These are phyloP conservation scores for Debaryomyces fabryi DNA, from an alignment of 1,139 yeast genomes.

Conservation along the genomic window DNA sequence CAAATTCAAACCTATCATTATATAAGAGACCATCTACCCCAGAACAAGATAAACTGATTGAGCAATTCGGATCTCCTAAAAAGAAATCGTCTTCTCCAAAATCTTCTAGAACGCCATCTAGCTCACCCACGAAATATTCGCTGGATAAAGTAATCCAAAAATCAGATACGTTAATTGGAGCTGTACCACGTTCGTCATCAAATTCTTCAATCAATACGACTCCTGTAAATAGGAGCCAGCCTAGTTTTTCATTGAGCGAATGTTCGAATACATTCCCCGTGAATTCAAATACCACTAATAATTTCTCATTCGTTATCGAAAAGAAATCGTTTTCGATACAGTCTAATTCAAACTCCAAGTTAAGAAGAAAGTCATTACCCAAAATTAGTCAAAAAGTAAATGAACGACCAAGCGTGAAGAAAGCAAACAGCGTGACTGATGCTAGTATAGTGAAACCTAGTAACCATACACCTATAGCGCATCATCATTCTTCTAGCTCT, in stretches of 20 bases:
- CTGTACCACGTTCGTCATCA: constrained; percentile 10
- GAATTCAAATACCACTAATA: constrained; percentile 14
- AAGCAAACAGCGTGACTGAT: constrained; percentile 11
- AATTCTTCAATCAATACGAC: background rate
- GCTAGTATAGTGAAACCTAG: constrained; percentile 10
- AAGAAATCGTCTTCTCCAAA: constrained; percentile 10
- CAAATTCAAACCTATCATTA: constrained; percentile 3
- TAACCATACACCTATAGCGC: constrained; percentile 9
- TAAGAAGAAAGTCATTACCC: constrained; percentile 20
- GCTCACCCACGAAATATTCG: constrained; percentile 7
- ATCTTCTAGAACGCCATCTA: constrained; percentile 7
- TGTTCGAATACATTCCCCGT: constrained; percentile 30
- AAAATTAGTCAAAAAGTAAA: constrained; percentile 11
- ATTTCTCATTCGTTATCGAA: constrained; percentile 21
- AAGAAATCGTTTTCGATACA: constrained; percentile 12
- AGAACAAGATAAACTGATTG: constrained; percentile 2
- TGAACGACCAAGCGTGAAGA: constrained; percentile 16
- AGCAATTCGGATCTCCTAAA: constrained; percentile 9
- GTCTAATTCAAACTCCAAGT: constrained; percentile 13
- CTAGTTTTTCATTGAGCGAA: constrained; percentile 29
- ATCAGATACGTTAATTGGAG: constrained; percentile 14
- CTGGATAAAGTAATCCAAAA: constrained; percentile 12
- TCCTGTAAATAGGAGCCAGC: constrained; percentile 12
- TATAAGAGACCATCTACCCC: constrained; percentile 3
- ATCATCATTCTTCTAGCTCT: constrained; percentile 6